These are phyloP conservation scores for Xerophyta viscosa DNA, from an alignment of 106 monocot genomes.

Conservation along the genomic window DNA sequence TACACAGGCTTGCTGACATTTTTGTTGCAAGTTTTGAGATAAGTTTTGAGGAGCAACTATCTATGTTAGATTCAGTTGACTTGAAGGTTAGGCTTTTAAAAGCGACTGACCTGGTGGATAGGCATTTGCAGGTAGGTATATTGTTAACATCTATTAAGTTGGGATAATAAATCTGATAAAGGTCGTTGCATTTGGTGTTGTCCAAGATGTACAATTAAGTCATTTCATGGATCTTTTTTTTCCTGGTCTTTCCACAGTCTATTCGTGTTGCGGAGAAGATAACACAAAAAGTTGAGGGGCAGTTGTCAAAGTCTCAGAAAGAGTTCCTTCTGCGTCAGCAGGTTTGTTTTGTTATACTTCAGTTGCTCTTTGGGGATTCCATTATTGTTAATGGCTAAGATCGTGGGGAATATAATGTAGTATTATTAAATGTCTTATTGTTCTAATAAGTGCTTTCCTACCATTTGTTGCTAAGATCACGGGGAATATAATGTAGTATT, in stretches of 20 bases:
- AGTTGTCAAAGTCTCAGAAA: conserved; percentile 95
- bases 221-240: conserved; percentile 5
- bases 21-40: conserved; percentile 99
- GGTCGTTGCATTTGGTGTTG: background rate
- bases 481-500: background rate
- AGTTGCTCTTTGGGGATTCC: background rate
- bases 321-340: conserved; percentile 97
- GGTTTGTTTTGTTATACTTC: conserved; percentile 38
- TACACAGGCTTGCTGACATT: conserved; percentile 94
- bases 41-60: conserved; percentile 96
- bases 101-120: conserved; percentile 89
- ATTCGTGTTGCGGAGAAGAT: conserved; percentile 99
- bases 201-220: background rate
- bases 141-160: background rate
- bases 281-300: conserved; percentile 98
- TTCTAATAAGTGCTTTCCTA: no score
- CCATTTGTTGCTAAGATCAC: no score
- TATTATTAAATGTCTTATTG: no score
- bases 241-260: conserved; percentile 48
- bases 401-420: background rate
- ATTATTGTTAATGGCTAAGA: background rate
- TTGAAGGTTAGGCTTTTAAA: conserved; percentile 84
- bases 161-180: background rate
- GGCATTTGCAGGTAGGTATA: conserved; percentile 79
- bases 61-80: conserved; percentile 96